These are phyloP conservation scores for Leucaena leucocephala DNA, from an alignment of 306 rosid species.

Conservation along the genomic window DNA sequence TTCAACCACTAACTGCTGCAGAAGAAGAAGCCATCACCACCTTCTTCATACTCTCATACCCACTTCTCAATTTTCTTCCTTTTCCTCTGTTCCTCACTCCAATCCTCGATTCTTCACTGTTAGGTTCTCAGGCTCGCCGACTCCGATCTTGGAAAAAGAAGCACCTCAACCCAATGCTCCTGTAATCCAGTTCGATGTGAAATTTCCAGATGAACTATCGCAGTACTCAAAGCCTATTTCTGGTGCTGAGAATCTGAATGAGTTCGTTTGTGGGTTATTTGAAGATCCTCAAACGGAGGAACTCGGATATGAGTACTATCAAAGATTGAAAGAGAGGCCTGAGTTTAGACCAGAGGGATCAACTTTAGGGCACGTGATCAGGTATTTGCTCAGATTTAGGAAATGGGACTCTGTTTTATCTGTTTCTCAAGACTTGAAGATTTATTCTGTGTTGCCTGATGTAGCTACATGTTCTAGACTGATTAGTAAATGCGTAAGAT, in stretches of 20 bases:
- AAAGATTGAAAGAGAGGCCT: constrained; percentile 52
- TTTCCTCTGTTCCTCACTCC: constrained; percentile 32
- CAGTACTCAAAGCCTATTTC: constrained; percentile 29
- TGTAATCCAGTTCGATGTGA: constrained; percentile 37
- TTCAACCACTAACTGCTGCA: constrained; percentile 29
- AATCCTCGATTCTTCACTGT: constrained; percentile 37
- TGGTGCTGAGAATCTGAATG: constrained; percentile 43
- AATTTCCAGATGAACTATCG: constrained; percentile 15
- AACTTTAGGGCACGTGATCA: constrained; percentile 50
- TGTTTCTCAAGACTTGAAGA: constrained; percentile 53
- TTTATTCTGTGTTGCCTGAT: constrained; percentile 61
- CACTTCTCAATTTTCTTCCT: constrained; percentile 40
- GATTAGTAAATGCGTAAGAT: constrained; percentile 55
- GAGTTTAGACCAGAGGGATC: constrained; percentile 59
- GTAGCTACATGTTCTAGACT: constrained; percentile 54
- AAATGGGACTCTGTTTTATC: constrained; percentile 53
- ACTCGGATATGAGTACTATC: constrained; percentile 57
- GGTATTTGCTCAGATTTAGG: constrained; percentile 64
- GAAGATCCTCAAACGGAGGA: constrained; percentile 49
- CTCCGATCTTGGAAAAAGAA: constrained; percentile 59
- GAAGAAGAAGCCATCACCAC: constrained; percentile 17
- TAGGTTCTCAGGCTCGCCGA: constrained; percentile 49
- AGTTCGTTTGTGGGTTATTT: constrained; percentile 53
- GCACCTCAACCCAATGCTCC: constrained; percentile 38
- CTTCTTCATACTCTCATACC: constrained; percentile 35